These are phyloP conservation scores for Globisporangium yorkense DNA, from an alignment of 352 stramenopile species.

Conservation along the genomic window DNA sequence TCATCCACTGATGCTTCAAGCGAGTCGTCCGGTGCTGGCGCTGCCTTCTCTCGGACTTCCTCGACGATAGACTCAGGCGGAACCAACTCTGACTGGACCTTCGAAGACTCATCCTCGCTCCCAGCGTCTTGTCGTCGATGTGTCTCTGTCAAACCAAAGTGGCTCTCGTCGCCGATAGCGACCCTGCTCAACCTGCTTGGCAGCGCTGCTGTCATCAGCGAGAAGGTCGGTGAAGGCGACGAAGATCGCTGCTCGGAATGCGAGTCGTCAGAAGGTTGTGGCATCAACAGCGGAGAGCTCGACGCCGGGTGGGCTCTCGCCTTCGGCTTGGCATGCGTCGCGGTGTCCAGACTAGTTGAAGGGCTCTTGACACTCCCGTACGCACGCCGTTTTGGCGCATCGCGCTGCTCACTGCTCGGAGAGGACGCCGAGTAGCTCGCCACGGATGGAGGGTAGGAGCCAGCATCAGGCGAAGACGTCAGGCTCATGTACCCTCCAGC, in stretches of 20 bases:
- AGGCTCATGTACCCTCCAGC: conserved; percentile 1
- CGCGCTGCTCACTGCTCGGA: neutral
- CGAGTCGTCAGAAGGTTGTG: neutral
- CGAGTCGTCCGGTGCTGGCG: neutral
- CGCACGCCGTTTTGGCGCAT: neutral
- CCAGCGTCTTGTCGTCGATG: conserved; percentile 5
- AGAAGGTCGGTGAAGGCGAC: conserved; percentile 5
- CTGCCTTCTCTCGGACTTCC: neutral
- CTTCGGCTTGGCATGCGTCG: conserved; percentile 1
- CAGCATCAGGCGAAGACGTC: neutral
- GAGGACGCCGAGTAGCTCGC: neutral
- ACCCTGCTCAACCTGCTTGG: conserved; percentile 6
- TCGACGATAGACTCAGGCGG: conserved; percentile 1
- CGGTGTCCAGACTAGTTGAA: neutral
- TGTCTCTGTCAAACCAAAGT: neutral
- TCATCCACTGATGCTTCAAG: neutral
- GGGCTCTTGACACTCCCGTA: conserved; percentile 1
- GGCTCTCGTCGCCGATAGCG: neutral
- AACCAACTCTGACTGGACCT: neutral
- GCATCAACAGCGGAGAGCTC: conserved; percentile 3
- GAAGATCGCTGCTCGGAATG: neutral
- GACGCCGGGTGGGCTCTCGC: conserved; percentile 4
- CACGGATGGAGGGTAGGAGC: neutral
- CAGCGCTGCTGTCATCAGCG: conserved; percentile 5
- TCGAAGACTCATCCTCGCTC: neutral